Evolutionary conservation across 768 basidiomycete genomes (phyloP).

Genomic region (Lentinula aciculospora): DNA sequence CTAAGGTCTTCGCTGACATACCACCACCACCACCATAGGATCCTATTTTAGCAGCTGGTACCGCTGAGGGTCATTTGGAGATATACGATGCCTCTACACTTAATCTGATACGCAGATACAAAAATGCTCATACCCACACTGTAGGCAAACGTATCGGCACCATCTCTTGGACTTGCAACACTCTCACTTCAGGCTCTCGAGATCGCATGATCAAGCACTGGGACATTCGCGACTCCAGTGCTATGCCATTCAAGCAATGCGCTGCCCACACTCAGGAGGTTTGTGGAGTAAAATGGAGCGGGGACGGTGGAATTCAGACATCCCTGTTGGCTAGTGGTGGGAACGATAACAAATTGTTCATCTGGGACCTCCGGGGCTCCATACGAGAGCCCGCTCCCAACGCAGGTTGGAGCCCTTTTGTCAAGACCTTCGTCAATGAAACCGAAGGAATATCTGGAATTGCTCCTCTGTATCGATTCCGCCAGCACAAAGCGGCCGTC

Average conservation of each 20-base stretch:
- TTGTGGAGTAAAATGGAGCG: constrained; percentile 68
- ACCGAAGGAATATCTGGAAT: constrained; percentile 20
- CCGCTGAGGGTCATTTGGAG: constrained; percentile 56
- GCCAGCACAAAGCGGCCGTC: constrained; percentile 72
- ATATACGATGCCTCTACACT: constrained; percentile 67
- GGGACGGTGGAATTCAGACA: constrained; percentile 34
- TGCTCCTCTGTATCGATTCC: constrained; percentile 62
- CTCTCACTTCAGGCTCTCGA: constrained; percentile 65
- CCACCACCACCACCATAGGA: too few relatives aligned
- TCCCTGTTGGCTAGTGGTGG: constrained; percentile 62
- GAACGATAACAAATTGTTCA: constrained; percentile 77
- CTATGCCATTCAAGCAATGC: constrained; percentile 42
- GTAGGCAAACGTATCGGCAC: constrained; percentile 51
- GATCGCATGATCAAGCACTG: constrained; percentile 68
- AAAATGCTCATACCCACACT: constrained; percentile 41
- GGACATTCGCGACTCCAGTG: constrained; percentile 54
- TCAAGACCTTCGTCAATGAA: constrained; percentile 1
- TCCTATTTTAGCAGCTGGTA: constrained; percentile 64
- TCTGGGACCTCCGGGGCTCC: constrained; percentile 62
- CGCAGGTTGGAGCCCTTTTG: background rate
- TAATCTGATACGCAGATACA: constrained; percentile 51
- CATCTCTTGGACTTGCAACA: constrained; percentile 66
- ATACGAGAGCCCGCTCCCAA: constrained; percentile 14
- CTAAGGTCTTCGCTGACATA: background rate
- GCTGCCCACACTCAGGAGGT: constrained; percentile 62